These are phyloP conservation scores for Claviceps pazoutovae DNA, from an alignment of 2,329 filamentous ascomycete species.

Conservation along the genomic window DNA sequence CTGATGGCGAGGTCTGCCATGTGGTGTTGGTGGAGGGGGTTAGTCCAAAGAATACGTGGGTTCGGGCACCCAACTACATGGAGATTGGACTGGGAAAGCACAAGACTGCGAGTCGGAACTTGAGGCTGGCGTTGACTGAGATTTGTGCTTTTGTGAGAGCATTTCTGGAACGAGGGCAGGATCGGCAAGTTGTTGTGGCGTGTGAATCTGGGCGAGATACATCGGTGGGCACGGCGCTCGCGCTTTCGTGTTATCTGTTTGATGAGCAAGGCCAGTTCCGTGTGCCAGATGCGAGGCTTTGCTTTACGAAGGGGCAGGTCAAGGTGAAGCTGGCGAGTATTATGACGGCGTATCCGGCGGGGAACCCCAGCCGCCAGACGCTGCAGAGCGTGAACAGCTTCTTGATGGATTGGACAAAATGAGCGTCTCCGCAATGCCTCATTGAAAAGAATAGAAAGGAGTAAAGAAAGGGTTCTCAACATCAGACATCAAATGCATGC, in stretches of 20 bases:
- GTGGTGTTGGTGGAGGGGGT: constrained; percentile 29
- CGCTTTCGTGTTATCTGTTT: constrained; percentile 61
- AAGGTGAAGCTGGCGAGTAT: constrained; percentile 69
- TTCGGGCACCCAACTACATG: constrained; percentile 25
- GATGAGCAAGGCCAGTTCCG: constrained; percentile 43
- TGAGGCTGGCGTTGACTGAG: constrained; percentile 55
- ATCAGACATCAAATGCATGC: too few species aligned
- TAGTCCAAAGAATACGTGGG: constrained; percentile 30
- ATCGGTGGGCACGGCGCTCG: constrained; percentile 63
- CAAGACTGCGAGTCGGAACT: constrained; percentile 69
- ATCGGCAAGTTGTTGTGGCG: constrained; percentile 37
- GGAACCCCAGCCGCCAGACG: constrained; percentile 72
- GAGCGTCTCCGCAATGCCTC: constrained; percentile 1
- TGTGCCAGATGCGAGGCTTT: constrained; percentile 10
- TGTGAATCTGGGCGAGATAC: constrained; percentile 72
- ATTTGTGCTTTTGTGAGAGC: constrained; percentile 42
- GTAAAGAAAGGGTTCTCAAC: background rate
- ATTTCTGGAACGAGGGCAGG: constrained; percentile 17
- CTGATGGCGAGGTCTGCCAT: constrained; percentile 17
- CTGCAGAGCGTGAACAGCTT: constrained; percentile 87
- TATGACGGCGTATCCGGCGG: constrained; percentile 61
- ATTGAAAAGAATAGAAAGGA: background rate
- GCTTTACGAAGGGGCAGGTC: constrained; percentile 62
- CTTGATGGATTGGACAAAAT: constrained; percentile 48
- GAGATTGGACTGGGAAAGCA: constrained; percentile 52